Evolutionary conservation across 177 flowering plant species (phyloP).

Genomic region (Vitis hybrid): DNA sequence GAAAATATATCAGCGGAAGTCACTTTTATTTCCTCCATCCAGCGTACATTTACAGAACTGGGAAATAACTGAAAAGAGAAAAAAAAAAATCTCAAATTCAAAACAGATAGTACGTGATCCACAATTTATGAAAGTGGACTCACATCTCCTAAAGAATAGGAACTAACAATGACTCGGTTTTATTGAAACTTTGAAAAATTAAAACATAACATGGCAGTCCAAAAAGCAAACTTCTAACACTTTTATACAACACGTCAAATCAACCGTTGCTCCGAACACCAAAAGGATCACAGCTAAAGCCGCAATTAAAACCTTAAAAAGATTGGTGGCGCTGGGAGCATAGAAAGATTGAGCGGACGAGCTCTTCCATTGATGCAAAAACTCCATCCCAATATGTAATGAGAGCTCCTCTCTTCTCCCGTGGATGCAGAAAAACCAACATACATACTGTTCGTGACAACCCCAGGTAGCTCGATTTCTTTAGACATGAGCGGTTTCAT

Average conservation of each 20-base stretch:
- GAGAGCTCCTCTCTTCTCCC: slow-evolving; percentile 32
- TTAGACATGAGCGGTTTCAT: slow-evolving; percentile 11
- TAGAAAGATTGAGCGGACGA: slow-evolving; percentile 19
- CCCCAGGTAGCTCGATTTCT: slow-evolving; percentile 7
- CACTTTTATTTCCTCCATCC: no score
- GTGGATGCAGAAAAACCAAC: slow-evolving; percentile 61
- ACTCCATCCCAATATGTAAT: slow-evolving; percentile 61
- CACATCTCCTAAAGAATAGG: no score
- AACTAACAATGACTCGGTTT: no score
- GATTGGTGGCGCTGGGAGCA: slow-evolving; percentile 30
- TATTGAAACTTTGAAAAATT: no score
- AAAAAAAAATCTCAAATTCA: no score
- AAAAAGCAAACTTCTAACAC: no score
- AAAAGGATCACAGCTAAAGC: slow-evolving; percentile 15
- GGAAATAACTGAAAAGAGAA: no score
- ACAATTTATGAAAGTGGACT: no score
- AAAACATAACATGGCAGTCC: no score
- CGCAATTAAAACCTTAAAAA: slow-evolving; percentile 13
- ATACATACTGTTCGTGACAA: slow-evolving; percentile 32
- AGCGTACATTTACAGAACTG: no score
- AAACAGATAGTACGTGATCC: no score
- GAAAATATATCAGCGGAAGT: no score
- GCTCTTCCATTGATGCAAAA: slow-evolving; percentile 36
- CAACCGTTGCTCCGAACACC: slow-evolving; percentile 9
- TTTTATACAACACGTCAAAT: not conserved